Evolutionary conservation across 2,329 filamentous ascomycete species (phyloP), one percentile per base, ranked within the genome.

Genomic region (Neopestalotiopsis sp.): DNA sequence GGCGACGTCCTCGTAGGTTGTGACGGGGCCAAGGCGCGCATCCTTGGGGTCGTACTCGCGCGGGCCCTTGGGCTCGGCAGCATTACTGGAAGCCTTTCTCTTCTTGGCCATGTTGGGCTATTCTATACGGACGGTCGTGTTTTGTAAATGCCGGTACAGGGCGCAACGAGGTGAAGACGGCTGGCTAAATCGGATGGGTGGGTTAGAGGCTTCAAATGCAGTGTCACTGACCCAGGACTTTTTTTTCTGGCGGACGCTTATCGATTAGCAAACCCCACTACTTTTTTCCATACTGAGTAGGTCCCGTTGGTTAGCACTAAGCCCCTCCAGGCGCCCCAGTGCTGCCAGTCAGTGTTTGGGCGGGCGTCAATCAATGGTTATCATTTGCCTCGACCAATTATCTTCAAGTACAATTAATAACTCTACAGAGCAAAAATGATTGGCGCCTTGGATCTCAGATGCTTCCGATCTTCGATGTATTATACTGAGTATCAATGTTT

Each of bases 1-100:
- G 72, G 95, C 94, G 74, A 99, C 91, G 81, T 97, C 94, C 80
- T 95, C 91, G 80, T 88, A 95, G 2, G 89, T 91, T 61, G 80
- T 84, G 74, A 91, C 83, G 28, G 84, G 84, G 30, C 85, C 86
- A 17, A 94, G 86, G 66, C 90, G 89, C 45, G 91, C 88, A 71
- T 91, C 89, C 40, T 83, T 81, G 62, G 84, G 76, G 75, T 91
- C 81, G 69, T 88, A 77, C 42, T 89, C 88, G 70, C 84, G 84
- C 3, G 88, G 87, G 3, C 86, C 88, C 9, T 81, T 82, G 24
- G 84, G 80, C 69, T 79, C 81, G 40, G 81, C 74, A 65, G 76
- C 74, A 71, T 78, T 84, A 71, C 86, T 84, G 28, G 87, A 84
- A 1, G 89, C 91, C 84, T 95, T 96, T 86, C 93, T 91, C 77